Evolutionary conservation across 2,329 filamentous ascomycete genomes (phyloP).

Genomic region (Parastagonospora avenae): DNA sequence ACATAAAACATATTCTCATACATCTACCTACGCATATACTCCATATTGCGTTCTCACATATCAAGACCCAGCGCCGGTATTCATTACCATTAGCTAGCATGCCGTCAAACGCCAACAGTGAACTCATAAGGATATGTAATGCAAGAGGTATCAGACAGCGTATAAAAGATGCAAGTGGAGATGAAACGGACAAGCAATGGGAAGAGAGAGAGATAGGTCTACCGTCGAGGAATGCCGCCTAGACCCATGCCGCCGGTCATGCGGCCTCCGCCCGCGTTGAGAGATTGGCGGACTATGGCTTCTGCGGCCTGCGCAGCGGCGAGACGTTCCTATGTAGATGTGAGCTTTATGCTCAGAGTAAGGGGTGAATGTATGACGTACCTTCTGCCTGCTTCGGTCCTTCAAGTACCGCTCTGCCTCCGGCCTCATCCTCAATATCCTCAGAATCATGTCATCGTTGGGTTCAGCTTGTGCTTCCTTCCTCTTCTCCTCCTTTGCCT

Average conservation of each 20-base stretch:
- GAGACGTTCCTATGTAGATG: constrained; percentile 67
- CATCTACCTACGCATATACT: background rate
- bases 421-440: constrained; percentile 92
- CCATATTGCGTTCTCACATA: background rate
- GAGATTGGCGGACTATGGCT: constrained; percentile 91
- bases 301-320: constrained; percentile 89
- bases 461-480: constrained; percentile 96
- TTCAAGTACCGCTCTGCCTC: constrained; percentile 87
- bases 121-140: constrained; percentile 8
- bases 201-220: constrained; percentile 3
- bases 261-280: constrained; percentile 63
- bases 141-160: constrained; percentile 21
- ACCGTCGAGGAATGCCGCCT: constrained; percentile 13
- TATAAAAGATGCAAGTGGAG: background rate
- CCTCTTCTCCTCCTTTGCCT: constrained; percentile 93
- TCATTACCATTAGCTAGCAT: background rate
- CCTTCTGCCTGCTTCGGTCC: constrained; percentile 87
- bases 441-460: constrained; percentile 95
- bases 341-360: constrained; percentile 1
- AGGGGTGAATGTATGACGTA: constrained; percentile 10
- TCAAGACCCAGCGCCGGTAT: background rate
- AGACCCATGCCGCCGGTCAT: constrained; percentile 51
- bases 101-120: background rate
- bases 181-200: constrained; percentile 1
- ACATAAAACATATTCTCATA: too few relatives aligned